Evolutionary conservation across 1,139 yeast genomes (phyloP).

Genomic region (Candida sp.): DNA sequence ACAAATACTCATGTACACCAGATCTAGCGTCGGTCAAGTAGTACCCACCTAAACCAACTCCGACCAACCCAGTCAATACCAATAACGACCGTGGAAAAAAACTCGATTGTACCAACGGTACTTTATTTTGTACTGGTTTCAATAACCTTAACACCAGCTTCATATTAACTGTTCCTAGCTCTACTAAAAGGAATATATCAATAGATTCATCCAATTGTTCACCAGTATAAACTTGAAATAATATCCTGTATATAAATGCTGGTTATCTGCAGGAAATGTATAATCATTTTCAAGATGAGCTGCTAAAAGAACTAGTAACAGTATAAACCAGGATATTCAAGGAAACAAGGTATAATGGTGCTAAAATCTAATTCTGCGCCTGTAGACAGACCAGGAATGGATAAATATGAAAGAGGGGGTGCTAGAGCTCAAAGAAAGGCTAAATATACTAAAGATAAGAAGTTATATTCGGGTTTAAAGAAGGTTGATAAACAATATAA

Average conservation of each 20-base stretch:
- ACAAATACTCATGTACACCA: conserved; percentile 73
- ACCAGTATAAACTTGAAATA: background rate
- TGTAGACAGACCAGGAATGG: conserved; percentile 16
- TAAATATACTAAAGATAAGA: conserved; percentile 49
- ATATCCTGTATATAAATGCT: background rate
- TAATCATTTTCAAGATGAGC: background rate
- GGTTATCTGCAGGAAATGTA: background rate
- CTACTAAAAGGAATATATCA: too few species aligned
- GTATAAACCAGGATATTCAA: too few species aligned
- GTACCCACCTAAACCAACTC: conserved; percentile 22
- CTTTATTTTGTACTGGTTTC: background rate
- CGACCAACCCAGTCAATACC: conserved; percentile 21
- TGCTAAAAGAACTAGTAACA: too few species aligned
- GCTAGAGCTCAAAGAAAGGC: conserved; percentile 15
- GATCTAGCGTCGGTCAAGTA: conserved; percentile 76
- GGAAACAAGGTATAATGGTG: background rate
- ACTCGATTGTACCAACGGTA: conserved; percentile 14
- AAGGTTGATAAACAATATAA: conserved; percentile 70
- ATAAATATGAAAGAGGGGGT: conserved; percentile 13
- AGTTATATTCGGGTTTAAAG: conserved; percentile 61
- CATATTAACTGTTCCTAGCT: background rate
- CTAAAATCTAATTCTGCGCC: conserved; percentile 2
- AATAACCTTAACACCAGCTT: background rate
- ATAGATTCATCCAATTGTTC: background rate
- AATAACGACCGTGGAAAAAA: conserved; percentile 26